Percentiles rank a stretch among this genome's conserved stretches.
Conservation (phyloP, 2,329 filamentous ascomycete species). For the Neurospora crassa region DNA sequence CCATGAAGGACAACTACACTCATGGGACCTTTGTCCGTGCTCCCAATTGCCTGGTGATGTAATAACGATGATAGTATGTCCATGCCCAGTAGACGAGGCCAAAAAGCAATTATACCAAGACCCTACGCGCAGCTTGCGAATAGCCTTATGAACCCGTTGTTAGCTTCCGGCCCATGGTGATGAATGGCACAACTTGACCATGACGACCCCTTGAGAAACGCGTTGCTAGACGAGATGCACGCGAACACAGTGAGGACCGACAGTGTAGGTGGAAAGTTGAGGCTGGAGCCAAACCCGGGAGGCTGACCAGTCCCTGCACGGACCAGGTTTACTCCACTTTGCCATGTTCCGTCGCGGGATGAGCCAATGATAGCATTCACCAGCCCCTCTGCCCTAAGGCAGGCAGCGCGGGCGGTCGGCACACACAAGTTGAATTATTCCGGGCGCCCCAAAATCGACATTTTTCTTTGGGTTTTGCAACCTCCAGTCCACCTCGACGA, state of each 20-base stretch:
- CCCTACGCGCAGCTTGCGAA: not conserved
- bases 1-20: not conserved
- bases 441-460: constrained; percentile 19
- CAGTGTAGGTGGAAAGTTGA: not conserved
- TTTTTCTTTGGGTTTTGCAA: constrained; percentile 19
- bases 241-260: not conserved
- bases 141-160: not conserved
- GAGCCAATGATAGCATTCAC: constrained; percentile 10
- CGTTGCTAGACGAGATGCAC: not conserved
- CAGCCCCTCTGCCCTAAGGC: constrained; percentile 16
- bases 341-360: not conserved
- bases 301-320: not conserved
- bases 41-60: not conserved
- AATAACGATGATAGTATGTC: not conserved
- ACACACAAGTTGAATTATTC: constrained; percentile 23
- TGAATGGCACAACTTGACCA: not conserved
- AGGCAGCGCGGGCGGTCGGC: constrained; percentile 13
- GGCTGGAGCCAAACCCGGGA: not conserved
- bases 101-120: not conserved
- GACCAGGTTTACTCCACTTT: not conserved
- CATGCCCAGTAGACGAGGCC: not conserved
- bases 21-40: not conserved
- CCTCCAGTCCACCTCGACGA: constrained; percentile 21
- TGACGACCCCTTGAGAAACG: not conserved
- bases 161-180: not conserved